A percentile compares a stretch with the other conserved stretches of the same genome.
Evolutionary conservation across 164 flowering plant species (phyloP).

Genomic region (Chloranthus sessilifolius): DNA sequence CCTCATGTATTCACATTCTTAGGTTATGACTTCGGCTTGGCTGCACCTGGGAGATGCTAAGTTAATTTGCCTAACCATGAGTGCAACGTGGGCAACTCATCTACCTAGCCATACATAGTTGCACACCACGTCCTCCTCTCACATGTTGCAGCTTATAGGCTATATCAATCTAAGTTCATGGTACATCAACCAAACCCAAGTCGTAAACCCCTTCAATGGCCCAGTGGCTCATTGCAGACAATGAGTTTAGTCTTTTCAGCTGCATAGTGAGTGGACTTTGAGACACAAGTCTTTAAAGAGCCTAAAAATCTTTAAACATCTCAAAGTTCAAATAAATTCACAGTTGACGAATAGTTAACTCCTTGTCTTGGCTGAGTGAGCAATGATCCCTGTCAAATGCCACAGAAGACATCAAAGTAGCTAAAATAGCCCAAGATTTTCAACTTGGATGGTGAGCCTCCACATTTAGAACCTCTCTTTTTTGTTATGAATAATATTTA

Average conservation of each 20-base stretch:
- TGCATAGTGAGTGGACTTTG: too few species aligned
- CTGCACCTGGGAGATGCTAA: constrained; percentile 75
- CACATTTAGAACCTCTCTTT: too few species aligned
- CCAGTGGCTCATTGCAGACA: too few species aligned
- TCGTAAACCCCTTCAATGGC: too few species aligned
- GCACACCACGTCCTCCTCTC: constrained; percentile 83
- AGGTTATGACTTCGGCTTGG: constrained; percentile 57
- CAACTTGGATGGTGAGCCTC: constrained; percentile 74
- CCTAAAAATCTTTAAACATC: too few species aligned
- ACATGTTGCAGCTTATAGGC: constrained; percentile 67
- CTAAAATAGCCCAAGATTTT: constrained; percentile 69
- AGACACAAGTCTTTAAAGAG: too few species aligned
- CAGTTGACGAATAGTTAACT: too few species aligned
- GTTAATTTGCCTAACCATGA: not conserved
- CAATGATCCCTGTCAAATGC: constrained; percentile 63
- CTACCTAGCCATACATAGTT: constrained; percentile 69
- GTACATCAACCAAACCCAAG: constrained; percentile 39
- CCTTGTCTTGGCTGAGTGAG: too few species aligned
- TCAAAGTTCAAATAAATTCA: too few species aligned
- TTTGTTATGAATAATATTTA: too few species aligned
- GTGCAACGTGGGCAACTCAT: constrained; percentile 28
- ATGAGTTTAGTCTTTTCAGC: too few species aligned
- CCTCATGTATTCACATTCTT: constrained; percentile 74
- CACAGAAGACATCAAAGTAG: constrained; percentile 55
- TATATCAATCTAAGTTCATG: constrained; percentile 63